Percentiles rank a stretch among this genome's conserved stretches.
phyloP scores from a whole-genome alignment of 2,329 filamentous ascomycete species.

The Aspergillus brunneoviolaceus region DNA sequence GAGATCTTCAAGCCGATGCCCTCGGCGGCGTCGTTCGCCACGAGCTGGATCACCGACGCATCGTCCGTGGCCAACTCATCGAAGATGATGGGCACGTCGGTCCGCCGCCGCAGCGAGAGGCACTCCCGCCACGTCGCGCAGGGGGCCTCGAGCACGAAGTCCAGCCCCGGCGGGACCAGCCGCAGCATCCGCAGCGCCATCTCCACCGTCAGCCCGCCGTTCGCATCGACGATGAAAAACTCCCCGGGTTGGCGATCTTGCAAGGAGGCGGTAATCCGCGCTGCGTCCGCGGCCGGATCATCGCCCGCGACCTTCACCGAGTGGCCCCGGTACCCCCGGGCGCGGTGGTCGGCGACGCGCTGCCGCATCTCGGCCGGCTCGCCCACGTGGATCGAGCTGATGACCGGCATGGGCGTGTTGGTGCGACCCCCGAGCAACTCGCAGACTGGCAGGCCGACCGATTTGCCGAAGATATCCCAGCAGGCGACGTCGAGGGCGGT shows the following conservation, averaged over 20 bases:
- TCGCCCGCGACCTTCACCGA: too few relatives aligned
- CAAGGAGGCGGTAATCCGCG: conserved; percentile 6
- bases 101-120: conserved; percentile 22
- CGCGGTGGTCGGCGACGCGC: too few relatives aligned
- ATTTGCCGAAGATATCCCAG: conserved; percentile 28
- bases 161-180: conserved; percentile 22
- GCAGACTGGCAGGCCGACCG: conserved; percentile 24
- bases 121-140: conserved; percentile 25
- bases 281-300: too few relatives aligned
- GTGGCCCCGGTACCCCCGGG: too few relatives aligned
- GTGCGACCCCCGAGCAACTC: conserved; percentile 28
- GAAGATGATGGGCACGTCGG: conserved; percentile 23
- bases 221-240: conserved; percentile 24
- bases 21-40: conserved; percentile 27
- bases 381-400: conserved; percentile 11
- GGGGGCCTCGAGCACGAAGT: conserved; percentile 27
- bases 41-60: conserved; percentile 17
- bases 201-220: conserved; percentile 23
- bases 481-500: conserved; percentile 22
- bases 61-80: conserved; percentile 24
- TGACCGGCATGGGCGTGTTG: conserved; percentile 11
- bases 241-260: conserved; percentile 16
- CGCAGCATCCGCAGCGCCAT: conserved; percentile 22
- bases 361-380: too few relatives aligned
- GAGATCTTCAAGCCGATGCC: conserved; percentile 27